Percentiles rank a stretch among this genome's conserved stretches.
phyloP scores from a whole-genome alignment of 306 rosid genomes.

The Malus sieversii region DNA sequence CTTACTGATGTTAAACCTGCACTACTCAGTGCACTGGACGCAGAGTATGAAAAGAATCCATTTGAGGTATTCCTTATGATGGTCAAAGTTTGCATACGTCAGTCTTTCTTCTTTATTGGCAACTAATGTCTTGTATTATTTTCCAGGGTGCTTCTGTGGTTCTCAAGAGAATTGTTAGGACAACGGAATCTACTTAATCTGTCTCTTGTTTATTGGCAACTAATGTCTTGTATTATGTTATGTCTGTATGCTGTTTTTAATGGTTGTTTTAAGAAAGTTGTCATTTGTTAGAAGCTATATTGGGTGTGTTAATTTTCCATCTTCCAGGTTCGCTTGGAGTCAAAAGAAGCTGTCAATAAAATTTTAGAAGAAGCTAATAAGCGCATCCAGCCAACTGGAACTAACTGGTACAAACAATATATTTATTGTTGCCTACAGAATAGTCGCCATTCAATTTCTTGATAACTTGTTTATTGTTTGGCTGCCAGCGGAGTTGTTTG shows the following conservation, averaged over 20 bases:
- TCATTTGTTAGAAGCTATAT: constrained; percentile 4
- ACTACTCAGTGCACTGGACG: constrained; percentile 85
- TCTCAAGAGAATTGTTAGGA: constrained; percentile 57
- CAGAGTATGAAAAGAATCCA: constrained; percentile 88
- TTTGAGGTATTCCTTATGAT: constrained; percentile 55
- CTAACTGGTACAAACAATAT: constrained; percentile 35
- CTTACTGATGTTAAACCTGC: constrained; percentile 97
- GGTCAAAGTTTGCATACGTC: constrained; percentile 2
- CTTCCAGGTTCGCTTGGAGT: constrained; percentile 82
- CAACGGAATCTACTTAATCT: constrained; percentile 56
- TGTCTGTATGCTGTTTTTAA: not conserved
- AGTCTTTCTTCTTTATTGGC: constrained; percentile 1
- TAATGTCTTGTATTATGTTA: not conserved
- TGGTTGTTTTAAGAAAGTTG: not conserved
- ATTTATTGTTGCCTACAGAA: not conserved
- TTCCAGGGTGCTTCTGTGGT: constrained; percentile 74
- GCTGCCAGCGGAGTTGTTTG: constrained; percentile 73
- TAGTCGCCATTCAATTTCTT: not conserved
- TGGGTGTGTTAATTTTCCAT: not conserved
- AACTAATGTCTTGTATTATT: constrained; percentile 4
- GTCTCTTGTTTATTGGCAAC: not conserved
- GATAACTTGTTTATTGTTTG: constrained; percentile 2
- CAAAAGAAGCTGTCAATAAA: constrained; percentile 92
- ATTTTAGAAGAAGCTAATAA: constrained; percentile 96
- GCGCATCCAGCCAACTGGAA: constrained; percentile 93